Conservation (phyloP, 208 protist species). For the Strigomonas galati region DNA sequence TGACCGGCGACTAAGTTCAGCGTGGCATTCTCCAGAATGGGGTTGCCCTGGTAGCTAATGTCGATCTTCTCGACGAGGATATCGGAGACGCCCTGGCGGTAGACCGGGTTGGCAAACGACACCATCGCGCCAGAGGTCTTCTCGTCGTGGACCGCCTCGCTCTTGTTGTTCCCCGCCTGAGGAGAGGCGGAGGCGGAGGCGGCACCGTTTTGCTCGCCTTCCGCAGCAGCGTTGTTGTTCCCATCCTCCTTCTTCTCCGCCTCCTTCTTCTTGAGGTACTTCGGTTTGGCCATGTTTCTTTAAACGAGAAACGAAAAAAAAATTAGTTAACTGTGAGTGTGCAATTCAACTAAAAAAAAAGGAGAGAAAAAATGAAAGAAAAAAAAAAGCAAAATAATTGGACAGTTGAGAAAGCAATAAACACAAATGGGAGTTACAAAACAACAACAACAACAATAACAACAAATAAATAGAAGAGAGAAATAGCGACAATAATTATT, state of each 20-base stretch:
- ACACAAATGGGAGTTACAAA: constrained; percentile 14
- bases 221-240: background rate
- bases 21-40: constrained; percentile 80
- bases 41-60: constrained; percentile 85
- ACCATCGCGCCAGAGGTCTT: constrained; percentile 82
- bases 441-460: constrained; percentile 20
- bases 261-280: constrained; percentile 84
- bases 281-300: constrained; percentile 70
- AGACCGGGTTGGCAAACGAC: constrained; percentile 73
- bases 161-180: constrained; percentile 14
- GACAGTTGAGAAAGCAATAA: background rate
- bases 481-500: too few relatives aligned
- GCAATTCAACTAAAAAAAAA: background rate
- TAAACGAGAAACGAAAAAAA: constrained; percentile 16
- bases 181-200: constrained; percentile 27
- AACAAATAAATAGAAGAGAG: background rate
- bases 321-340: background rate
- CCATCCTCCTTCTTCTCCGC: constrained; percentile 19
- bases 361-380: background rate
- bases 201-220: background rate
- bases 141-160: constrained; percentile 25
- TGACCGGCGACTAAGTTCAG: constrained; percentile 81
- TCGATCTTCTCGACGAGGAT: constrained; percentile 87
- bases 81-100: constrained; percentile 82
- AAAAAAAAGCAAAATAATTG: background rate